These are phyloP conservation scores for Hypomontagnella submonticulosa DNA, from an alignment of 495 filamentous ascomycete genomes.

Conservation along the genomic window DNA sequence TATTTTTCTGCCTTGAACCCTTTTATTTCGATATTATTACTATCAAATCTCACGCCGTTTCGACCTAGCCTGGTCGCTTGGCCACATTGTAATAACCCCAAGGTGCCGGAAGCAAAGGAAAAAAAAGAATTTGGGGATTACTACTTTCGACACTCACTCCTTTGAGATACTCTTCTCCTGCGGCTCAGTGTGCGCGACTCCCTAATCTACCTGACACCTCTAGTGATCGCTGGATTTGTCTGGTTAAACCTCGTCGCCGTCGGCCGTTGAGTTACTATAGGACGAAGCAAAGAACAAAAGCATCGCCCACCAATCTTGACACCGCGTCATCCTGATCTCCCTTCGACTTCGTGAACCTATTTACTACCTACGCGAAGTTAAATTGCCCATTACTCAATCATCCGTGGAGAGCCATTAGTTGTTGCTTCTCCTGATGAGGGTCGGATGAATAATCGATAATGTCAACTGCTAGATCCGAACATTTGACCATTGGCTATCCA, in stretches of 20 bases:
- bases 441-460: slow-evolving; percentile 83
- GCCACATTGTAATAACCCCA: slow-evolving; percentile 40
- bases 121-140: slow-evolving; percentile 28
- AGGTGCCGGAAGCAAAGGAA: slow-evolving; percentile 25
- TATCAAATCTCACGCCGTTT: slow-evolving; percentile 32
- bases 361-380: slow-evolving; percentile 31
- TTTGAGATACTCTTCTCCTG: slow-evolving; percentile 33
- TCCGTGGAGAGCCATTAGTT: slow-evolving; percentile 47
- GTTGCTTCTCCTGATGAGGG: slow-evolving; percentile 56
- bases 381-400: slow-evolving; percentile 44
- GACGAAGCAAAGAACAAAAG: slow-evolving; percentile 25
- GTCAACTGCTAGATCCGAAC: slow-evolving; percentile 88
- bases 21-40: slow-evolving; percentile 27
- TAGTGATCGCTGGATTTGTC: slow-evolving; percentile 31
- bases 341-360: slow-evolving; percentile 36
- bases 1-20: slow-evolving; percentile 31
- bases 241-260: slow-evolving; percentile 33
- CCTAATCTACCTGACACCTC: slow-evolving; percentile 36
- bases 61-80: slow-evolving; percentile 39
- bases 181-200: slow-evolving; percentile 31
- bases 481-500: slow-evolving; percentile 76
- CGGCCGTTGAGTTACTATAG: slow-evolving; percentile 34
- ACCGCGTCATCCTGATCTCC: slow-evolving; percentile 34
- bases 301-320: slow-evolving; percentile 26
- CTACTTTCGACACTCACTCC: slow-evolving; percentile 39